Base-by-base conservation (phyloP, 108 stramenopile genomes). In the Stephanodiscus triporus region DNA sequence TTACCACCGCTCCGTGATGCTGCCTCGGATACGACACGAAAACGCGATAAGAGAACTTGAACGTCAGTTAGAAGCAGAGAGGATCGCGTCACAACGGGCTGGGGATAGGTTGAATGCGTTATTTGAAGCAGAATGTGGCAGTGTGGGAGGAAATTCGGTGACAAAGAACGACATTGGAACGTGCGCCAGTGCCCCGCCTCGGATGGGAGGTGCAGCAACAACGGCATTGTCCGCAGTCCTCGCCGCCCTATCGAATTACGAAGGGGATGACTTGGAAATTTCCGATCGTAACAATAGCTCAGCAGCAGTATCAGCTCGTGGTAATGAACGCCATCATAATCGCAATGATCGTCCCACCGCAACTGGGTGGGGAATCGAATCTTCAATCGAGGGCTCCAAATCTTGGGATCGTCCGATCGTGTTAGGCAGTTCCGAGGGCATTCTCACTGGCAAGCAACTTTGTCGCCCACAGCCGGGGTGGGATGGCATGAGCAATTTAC, bases 1-100 rank as follows among this genome's bases (percentile, higher is more conserved):
- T 22, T 96, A 93, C 62, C 95, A 96, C 66, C 86, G 95, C 27
- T 78, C 86, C 26, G 89, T 96, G n/a, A 88, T 91, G 37, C 36
- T 93, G 45, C 92, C 92, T 9, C 83, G 95, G 50, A 48, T 87
- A 23, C 51, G 57, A 48, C 56, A 45, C 19, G 57, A 68, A 42
- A 68, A 59, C 0, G 66, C 76, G 48, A 80, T 68, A 19, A 6
- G 57, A 3, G 85, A 87, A 68, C 68, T 54, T 19, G 69, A 78
- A 30, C 76, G 86, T 6, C 85, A 87, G 69, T 10, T 77, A 26
- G 77, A 70, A 27, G 85, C 81, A 22, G 81, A 64, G 26, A 51
- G 51, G 60, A 20, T 95, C 14, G 95, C 96, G 14, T 88, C 87
- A 57, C 89, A 95, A 90, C 85, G 94, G 48, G 86, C 95, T 4